Percentiles rank a stretch among this genome's conserved stretches.
phyloP scores from a whole-genome alignment of 1,139 yeast genomes.

The Hansenula lynferdii region DNA sequence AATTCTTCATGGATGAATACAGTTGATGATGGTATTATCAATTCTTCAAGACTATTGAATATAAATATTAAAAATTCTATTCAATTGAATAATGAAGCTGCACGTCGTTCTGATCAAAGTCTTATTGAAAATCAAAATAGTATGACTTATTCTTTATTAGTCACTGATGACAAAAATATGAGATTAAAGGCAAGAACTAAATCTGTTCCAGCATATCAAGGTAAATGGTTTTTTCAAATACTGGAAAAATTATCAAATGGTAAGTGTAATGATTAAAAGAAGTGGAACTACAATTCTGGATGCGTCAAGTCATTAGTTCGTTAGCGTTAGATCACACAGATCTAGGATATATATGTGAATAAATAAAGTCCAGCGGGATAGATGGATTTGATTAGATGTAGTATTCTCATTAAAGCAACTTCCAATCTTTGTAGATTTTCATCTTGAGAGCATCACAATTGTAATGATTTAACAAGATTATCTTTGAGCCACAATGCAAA shows the following conservation, averaged over 20 bases:
- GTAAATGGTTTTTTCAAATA: constrained; percentile 56
- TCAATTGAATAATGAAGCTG: too few species aligned
- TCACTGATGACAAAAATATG: constrained; percentile 75
- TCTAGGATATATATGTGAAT: background rate
- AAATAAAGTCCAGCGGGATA: too few species aligned
- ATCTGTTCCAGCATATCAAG: constrained; percentile 52
- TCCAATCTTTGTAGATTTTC: constrained; percentile 19
- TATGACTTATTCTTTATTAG: constrained; percentile 39
- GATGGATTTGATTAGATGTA: too few species aligned
- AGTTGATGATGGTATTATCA: constrained; percentile 35
- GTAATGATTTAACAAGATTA: constrained; percentile 11
- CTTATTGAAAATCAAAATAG: too few species aligned
- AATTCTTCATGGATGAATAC: constrained; percentile 36
- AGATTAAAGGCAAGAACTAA: constrained; percentile 58
- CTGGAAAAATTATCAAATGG: constrained; percentile 35
- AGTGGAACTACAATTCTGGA: too few species aligned
- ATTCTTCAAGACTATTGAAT: constrained; percentile 28
- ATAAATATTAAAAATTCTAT: constrained; percentile 20
- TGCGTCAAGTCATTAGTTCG: too few species aligned
- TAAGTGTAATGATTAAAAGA: constrained; percentile 11
- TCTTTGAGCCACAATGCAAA: constrained; percentile 11
- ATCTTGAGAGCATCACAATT: too few species aligned
- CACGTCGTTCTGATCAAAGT: too few species aligned
- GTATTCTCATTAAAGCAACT: too few species aligned
- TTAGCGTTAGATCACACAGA: background rate